Percentiles rank a stretch among this genome's conserved stretches.
These are phyloP conservation scores for Torulaspora gathmanii DNA, from an alignment of 805 yeast species.

Conservation along the genomic window DNA sequence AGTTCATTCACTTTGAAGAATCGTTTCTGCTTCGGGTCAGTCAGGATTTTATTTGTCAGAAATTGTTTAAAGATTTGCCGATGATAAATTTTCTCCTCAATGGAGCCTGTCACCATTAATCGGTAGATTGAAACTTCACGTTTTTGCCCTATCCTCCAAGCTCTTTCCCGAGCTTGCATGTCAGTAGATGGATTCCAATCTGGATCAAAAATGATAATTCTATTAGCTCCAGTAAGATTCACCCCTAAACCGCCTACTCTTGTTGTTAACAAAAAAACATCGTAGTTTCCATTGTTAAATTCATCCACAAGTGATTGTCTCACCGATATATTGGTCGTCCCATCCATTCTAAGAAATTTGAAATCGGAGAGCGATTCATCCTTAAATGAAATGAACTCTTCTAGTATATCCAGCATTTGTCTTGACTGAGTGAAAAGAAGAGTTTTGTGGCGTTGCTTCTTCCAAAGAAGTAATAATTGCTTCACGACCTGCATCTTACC, in stretches of 20 bases:
- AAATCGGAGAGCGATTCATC: slow-evolving; percentile 36
- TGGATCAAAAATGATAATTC: slow-evolving; percentile 92
- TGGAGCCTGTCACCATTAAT: slow-evolving; percentile 89
- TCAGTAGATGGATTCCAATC: slow-evolving; percentile 99
- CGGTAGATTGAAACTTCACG: slow-evolving; percentile 87
- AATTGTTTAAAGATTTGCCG: slow-evolving; percentile 95
- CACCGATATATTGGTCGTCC: slow-evolving; percentile 72
- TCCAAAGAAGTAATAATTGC: slow-evolving; percentile 73
- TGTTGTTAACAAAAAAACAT: slow-evolving; percentile 80
- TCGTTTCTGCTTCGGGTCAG: slow-evolving; percentile 90
- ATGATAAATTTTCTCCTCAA: slow-evolving; percentile 95
- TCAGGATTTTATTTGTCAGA: slow-evolving; percentile 84
- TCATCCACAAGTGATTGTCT: slow-evolving; percentile 77
- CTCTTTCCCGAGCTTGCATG: slow-evolving; percentile 92
- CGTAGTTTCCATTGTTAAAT: slow-evolving; percentile 59
- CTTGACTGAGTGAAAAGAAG: slow-evolving; percentile 87
- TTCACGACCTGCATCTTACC: slow-evolving; percentile 91
- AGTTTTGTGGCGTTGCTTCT: slow-evolving; percentile 67
- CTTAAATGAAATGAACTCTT: slow-evolving; percentile 51
- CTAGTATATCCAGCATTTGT: slow-evolving; percentile 88
- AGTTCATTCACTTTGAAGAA: slow-evolving; percentile 90
- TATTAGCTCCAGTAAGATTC: slow-evolving; percentile 88
- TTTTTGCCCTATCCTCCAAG: slow-evolving; percentile 95
- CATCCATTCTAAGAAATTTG: slow-evolving; percentile 84
- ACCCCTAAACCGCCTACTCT: slow-evolving; percentile 96